Percentiles rank a stretch among this genome's conserved stretches.
Evolutionary conservation across 371 early-diverging fungal species (phyloP).

Genomic region (Umbelopsis sp.): DNA sequence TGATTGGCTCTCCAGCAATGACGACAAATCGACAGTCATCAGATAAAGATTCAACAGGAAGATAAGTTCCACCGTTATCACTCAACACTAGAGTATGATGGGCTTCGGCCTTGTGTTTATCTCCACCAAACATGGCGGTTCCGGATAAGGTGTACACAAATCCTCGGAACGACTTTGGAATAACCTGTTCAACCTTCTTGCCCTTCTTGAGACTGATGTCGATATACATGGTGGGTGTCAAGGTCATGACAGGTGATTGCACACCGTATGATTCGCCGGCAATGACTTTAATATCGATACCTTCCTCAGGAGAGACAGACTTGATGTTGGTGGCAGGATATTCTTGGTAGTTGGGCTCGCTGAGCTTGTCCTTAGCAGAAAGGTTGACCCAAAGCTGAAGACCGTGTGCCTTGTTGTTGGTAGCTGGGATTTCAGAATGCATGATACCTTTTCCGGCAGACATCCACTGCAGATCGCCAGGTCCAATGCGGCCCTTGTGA

Average conservation of each 20-base stretch:
- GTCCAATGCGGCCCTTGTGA: slow-evolving; percentile 69
- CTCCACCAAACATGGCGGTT: slow-evolving; percentile 52
- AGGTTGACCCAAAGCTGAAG: slow-evolving; percentile 90
- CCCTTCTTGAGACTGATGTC: slow-evolving; percentile 66
- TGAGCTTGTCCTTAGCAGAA: slow-evolving; percentile 78
- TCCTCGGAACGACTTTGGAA: slow-evolving; percentile 64
- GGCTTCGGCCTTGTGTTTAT: slow-evolving; percentile 51
- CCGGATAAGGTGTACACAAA: slow-evolving; percentile 75
- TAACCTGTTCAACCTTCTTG: slow-evolving; percentile 54
- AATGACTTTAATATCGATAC: slow-evolving; percentile 75
- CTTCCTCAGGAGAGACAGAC: slow-evolving; percentile 55
- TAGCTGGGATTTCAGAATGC: slow-evolving; percentile 78
- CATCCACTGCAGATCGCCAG: slow-evolving; percentile 85
- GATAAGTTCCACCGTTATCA: slow-evolving; percentile 44
- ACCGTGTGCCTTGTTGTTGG: slow-evolving; percentile 56
- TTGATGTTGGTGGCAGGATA: slow-evolving; percentile 62
- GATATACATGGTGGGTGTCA: slow-evolving; percentile 75
- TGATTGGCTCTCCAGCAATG: slow-evolving; percentile 62
- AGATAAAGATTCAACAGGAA: slow-evolving; percentile 52
- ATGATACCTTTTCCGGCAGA: slow-evolving; percentile 81
- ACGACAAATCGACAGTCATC: slow-evolving; percentile 62
- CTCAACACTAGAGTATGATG: slow-evolving; percentile 58
- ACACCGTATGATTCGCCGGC: slow-evolving; percentile 73
- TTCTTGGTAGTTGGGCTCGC: slow-evolving; percentile 80
- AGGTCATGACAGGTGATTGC: slow-evolving; percentile 62